phyloP scores from a whole-genome alignment of 139 green algal species.

The Asterochloris erici region DNA sequence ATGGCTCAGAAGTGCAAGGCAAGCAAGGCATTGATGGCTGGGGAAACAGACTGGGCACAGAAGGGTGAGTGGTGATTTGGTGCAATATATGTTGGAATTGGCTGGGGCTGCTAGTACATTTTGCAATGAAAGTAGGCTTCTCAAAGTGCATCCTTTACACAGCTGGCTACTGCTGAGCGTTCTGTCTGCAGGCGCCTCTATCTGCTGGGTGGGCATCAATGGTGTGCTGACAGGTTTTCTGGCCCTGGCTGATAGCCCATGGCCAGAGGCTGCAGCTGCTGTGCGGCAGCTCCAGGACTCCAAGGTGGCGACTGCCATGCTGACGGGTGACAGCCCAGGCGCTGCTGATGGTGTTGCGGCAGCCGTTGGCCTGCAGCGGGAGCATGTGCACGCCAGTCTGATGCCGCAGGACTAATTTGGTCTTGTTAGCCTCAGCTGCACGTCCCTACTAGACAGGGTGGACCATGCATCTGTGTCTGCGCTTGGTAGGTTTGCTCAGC shows the following conservation, averaged over 20 bases:
- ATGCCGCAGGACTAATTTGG: slow-evolving; percentile 49
- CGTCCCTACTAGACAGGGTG: too few species aligned
- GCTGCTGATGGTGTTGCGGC: slow-evolving; percentile 49
- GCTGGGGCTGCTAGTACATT: not conserved
- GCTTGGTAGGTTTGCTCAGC: too few species aligned
- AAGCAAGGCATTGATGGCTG: not conserved
- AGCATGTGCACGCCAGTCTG: slow-evolving; percentile 28
- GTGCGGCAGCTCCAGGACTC: slow-evolving; percentile 49
- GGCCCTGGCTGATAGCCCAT: slow-evolving; percentile 55
- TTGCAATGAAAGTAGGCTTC: not conserved
- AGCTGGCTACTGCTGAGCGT: slow-evolving; percentile 1
- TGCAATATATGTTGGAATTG: not conserved
- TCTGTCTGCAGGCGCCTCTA: slow-evolving; percentile 7
- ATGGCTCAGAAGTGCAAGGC: slow-evolving; percentile 4
- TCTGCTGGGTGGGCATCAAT: slow-evolving; percentile 38
- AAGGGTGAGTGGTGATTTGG: not conserved
- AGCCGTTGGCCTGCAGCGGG: slow-evolving; percentile 44
- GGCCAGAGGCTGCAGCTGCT: slow-evolving; percentile 53
- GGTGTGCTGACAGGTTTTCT: slow-evolving; percentile 50
- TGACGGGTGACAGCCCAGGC: slow-evolving; percentile 68
- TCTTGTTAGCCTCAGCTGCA: slow-evolving; percentile 19
- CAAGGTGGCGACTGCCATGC: slow-evolving; percentile 58
- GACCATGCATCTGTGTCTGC: too few species aligned
- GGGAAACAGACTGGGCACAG: not conserved
- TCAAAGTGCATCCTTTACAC: not conserved